A percentile compares a stretch with the other conserved stretches of the same genome.
phyloP scores from a whole-genome alignment of 768 basidiomycete genomes.

The Sutorius australiensis region DNA sequence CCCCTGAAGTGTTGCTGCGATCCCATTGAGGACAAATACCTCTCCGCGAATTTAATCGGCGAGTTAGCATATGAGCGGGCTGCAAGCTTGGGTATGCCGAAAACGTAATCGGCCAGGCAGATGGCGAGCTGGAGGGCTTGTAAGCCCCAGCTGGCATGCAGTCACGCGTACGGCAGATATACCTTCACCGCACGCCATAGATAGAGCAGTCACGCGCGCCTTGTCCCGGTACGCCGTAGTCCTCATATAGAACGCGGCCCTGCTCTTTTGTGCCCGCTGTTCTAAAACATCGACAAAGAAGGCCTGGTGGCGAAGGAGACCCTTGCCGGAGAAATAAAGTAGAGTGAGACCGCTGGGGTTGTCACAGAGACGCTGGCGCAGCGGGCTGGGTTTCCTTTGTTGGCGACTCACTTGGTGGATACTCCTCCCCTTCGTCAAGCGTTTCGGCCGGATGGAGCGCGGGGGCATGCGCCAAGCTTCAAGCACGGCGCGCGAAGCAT shows the following conservation, averaged over 20 bases:
- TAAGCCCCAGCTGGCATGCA: too few relatives aligned
- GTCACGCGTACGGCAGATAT: constrained; percentile 88
- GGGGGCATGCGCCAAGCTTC: constrained; percentile 84
- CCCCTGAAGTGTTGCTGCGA: constrained; percentile 64
- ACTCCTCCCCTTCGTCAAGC: constrained; percentile 64
- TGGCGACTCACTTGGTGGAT: constrained; percentile 93
- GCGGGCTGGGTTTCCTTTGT: constrained; percentile 78
- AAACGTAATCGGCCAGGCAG: constrained; percentile 93
- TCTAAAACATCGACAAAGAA: constrained; percentile 76
- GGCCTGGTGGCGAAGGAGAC: constrained; percentile 76
- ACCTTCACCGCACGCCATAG: constrained; percentile 98
- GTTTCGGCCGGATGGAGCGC: constrained; percentile 90
- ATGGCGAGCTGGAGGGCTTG: constrained; percentile 82
- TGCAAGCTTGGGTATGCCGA: constrained; percentile 70
- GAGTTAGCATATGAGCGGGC: constrained; percentile 59
- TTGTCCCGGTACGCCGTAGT: too few relatives aligned
- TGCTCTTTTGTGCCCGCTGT: too few relatives aligned
- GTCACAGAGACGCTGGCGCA: constrained; percentile 78
- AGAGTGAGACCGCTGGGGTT: constrained; percentile 86
- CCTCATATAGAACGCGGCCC: too few relatives aligned
- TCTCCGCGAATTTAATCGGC: constrained; percentile 90
- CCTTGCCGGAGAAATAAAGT: constrained; percentile 78
- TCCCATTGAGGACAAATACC: constrained; percentile 79
- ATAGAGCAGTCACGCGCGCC: too few relatives aligned
- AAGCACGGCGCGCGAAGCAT: constrained; percentile 97